Evolutionary conservation across 2,329 filamentous ascomycete species (phyloP).

Genomic region (Cercospora nicotianae): DNA sequence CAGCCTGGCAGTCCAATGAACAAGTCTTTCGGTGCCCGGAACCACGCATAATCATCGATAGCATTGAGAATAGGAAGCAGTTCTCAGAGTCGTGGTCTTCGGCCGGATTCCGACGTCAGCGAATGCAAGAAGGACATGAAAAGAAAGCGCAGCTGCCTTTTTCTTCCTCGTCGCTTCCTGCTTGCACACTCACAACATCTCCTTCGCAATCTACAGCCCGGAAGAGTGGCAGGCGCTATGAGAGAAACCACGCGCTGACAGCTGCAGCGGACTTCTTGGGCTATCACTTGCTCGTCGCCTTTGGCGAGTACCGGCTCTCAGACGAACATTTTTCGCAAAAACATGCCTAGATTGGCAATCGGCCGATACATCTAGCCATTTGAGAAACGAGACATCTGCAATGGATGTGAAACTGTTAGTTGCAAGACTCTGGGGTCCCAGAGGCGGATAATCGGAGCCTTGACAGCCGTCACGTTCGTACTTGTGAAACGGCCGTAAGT

Average conservation of each 20-base stretch:
- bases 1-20: background rate
- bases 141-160: background rate
- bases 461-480: background rate
- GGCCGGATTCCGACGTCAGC: too few relatives aligned
- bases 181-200: background rate
- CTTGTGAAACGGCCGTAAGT: background rate
- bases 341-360: background rate
- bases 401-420: background rate
- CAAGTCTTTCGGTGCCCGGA: too few relatives aligned
- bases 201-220: background rate
- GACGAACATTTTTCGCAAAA: too few relatives aligned
- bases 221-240: background rate
- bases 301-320: too few relatives aligned
- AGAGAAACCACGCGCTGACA: background rate
- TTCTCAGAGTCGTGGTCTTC: too few relatives aligned
- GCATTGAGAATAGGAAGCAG: too few relatives aligned
- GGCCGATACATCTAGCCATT: background rate
- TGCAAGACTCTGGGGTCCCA: background rate
- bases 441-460: background rate
- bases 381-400: background rate
- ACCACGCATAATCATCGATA: too few relatives aligned
- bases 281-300: background rate
- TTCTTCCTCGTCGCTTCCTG: background rate
- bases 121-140: too few relatives aligned
- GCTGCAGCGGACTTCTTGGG: background rate